Conservation (phyloP, 192 early-diverging fungal genomes). For the Backusella parvicylindrica region DNA sequence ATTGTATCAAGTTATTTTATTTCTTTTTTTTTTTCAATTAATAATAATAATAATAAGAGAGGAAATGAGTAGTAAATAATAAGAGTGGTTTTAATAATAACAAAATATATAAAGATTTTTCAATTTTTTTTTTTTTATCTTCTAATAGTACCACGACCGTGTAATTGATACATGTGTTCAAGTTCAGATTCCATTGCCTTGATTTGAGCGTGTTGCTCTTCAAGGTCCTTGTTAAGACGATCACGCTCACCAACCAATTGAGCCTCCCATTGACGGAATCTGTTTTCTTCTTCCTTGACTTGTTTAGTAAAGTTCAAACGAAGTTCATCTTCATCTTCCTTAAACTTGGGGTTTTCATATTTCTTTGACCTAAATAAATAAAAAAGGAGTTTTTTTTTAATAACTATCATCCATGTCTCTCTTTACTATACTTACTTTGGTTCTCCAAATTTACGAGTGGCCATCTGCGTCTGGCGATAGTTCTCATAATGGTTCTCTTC, state of each 20-base stretch:
- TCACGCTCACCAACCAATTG: conserved; percentile 95
- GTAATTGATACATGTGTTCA: conserved; percentile 34
- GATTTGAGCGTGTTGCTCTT: conserved; percentile 89
- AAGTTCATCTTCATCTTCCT: conserved; percentile 95
- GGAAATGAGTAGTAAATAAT: not conserved
- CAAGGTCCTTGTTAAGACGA: conserved; percentile 97
- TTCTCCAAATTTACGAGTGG: conserved; percentile 84
- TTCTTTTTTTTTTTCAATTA: not conserved
- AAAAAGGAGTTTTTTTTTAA: conserved; percentile 8
- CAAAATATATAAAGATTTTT: not conserved
- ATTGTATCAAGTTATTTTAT: not conserved
- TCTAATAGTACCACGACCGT: conserved; percentile 29
- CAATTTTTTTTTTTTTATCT: conserved; percentile 1
- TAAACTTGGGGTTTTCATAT: conserved; percentile 90
- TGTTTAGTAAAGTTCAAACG: conserved; percentile 97
- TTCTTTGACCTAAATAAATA: conserved; percentile 56
- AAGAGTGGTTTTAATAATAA: not conserved
- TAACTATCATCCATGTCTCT: not conserved
- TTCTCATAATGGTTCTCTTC: conserved; percentile 96
- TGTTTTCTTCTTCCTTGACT: conserved; percentile 93
- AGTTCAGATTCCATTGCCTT: conserved; percentile 91
- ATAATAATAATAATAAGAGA: not conserved
- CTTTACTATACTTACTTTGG: conserved; percentile 56
- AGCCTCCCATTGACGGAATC: conserved; percentile 99
- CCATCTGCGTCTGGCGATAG: conserved; percentile 83